These are phyloP conservation scores for Verticillium albo-atrum DNA, from an alignment of 2,329 filamentous ascomycete species.

Conservation along the genomic window DNA sequence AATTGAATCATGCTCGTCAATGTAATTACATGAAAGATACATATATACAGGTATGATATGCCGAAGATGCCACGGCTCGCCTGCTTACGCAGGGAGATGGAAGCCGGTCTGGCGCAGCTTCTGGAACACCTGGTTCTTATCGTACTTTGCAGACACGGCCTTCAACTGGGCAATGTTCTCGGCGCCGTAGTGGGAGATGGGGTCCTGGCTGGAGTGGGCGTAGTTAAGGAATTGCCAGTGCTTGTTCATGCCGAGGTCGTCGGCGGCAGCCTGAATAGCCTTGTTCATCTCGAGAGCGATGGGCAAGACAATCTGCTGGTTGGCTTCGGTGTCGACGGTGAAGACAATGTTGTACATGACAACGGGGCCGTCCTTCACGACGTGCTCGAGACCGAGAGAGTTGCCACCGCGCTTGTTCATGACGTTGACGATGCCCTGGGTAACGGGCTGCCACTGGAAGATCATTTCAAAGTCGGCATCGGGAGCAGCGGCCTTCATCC, in stretches of 20 bases:
- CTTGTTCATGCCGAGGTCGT: constrained; percentile 20
- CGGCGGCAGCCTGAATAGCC: constrained; percentile 34
- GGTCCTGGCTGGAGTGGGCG: constrained; percentile 31
- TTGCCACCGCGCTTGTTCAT: constrained; percentile 21
- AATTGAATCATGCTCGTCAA: neutral
- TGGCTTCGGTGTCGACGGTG: constrained; percentile 31
- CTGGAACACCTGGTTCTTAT: constrained; percentile 28
- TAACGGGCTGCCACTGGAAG: constrained; percentile 22
- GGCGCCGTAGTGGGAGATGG: constrained; percentile 30
- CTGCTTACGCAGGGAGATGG: constrained; percentile 13
- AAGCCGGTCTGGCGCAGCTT: constrained; percentile 23
- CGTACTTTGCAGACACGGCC: constrained; percentile 23
- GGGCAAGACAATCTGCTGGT: constrained; percentile 25
- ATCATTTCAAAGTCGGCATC: constrained; percentile 10
- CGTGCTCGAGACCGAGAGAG: constrained; percentile 23
- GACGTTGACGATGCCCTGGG: constrained; percentile 19
- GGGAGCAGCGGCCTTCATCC: neutral
- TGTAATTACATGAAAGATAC: neutral
- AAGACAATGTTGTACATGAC: constrained; percentile 31
- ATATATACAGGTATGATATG: neutral
- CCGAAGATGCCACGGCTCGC: neutral
- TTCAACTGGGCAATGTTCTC: constrained; percentile 26
- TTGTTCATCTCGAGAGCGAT: constrained; percentile 58
- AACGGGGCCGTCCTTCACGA: constrained; percentile 29
- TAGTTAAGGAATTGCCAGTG: constrained; percentile 41